Evolutionary conservation across 306 rosid species (phyloP).

Genomic region (Malus sieversii): DNA sequence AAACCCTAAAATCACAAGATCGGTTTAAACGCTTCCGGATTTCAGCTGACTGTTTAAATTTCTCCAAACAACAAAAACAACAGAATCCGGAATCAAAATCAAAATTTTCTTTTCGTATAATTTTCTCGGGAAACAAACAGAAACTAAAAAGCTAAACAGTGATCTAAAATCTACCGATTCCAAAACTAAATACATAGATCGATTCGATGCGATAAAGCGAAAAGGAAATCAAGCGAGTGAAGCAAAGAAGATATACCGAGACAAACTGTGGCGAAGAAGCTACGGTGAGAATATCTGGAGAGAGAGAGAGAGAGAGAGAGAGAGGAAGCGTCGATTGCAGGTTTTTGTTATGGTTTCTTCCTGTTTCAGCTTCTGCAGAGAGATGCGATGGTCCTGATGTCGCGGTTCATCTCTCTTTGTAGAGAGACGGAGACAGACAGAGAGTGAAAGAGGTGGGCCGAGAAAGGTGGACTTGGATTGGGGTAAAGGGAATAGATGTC

Average conservation of each 20-base stretch:
- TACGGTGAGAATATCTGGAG: background rate
- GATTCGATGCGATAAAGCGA: background rate
- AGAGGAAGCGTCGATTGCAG: conserved; percentile 1
- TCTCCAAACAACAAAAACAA: background rate
- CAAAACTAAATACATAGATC: background rate
- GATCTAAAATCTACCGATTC: background rate
- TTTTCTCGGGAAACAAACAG: background rate
- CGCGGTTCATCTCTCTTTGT: conserved; percentile 11
- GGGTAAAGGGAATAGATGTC: background rate
- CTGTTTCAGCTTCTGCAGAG: background rate
- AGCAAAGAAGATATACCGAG: conserved; percentile 22
- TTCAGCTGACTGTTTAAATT: background rate
- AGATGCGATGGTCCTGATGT: conserved; percentile 13
- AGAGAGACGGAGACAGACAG: background rate
- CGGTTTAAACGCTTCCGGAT: background rate
- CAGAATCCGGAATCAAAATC: background rate
- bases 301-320: background rate
- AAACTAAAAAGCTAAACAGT: background rate
- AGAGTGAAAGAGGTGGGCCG: background rate
- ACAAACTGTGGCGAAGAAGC: conserved; percentile 11
- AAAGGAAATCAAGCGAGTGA: background rate
- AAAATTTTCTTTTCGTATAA: background rate
- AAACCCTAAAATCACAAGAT: background rate
- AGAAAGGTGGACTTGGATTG: conserved; percentile 2
- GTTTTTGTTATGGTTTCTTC: conserved; percentile 16